A percentile compares a stretch with the other conserved stretches of the same genome.
Conservation (phyloP, 2,329 filamentous ascomycete species). For the Verruconis gallopava region DNA sequence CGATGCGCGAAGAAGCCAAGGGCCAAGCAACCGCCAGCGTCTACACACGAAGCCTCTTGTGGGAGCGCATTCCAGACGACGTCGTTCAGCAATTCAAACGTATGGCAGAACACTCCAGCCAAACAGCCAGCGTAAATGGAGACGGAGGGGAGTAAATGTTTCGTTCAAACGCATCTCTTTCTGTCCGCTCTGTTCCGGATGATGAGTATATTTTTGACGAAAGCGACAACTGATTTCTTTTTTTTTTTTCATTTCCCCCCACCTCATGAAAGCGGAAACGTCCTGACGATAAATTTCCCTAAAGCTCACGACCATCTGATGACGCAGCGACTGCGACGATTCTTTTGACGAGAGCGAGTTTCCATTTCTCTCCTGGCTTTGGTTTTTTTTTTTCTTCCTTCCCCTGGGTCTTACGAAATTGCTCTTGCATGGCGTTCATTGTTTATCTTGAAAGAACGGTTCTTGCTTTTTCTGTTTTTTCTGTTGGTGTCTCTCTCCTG, state of each 20-base stretch:
- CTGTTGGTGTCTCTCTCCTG: no score
- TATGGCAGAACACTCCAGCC: slow-evolving; percentile 62
- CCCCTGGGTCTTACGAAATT: no score
- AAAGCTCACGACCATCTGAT: neutral
- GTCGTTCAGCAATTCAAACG: slow-evolving; percentile 87
- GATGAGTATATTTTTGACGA: neutral
- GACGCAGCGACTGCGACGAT: neutral
- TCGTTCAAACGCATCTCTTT: neutral
- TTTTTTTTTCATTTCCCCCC: neutral
- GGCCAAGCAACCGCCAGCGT: slow-evolving; percentile 66
- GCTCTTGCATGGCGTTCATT: no score
- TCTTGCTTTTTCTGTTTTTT: no score
- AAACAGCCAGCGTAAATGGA: neutral
- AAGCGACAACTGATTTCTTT: neutral
- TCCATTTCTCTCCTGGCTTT: neutral
- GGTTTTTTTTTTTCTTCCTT: neutral
- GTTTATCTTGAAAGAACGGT: no score
- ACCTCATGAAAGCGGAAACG: no score
- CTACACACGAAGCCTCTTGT: slow-evolving; percentile 82
- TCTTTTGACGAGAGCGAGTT: neutral
- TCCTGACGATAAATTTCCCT: no score
- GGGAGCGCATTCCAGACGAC: slow-evolving; percentile 85
- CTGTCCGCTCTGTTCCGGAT: neutral
- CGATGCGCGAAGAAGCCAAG: slow-evolving; percentile 60
- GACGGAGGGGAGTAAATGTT: neutral